Base-by-base conservation (phyloP, 345 rosid genomes). In the Ailanthus altissimus region DNA sequence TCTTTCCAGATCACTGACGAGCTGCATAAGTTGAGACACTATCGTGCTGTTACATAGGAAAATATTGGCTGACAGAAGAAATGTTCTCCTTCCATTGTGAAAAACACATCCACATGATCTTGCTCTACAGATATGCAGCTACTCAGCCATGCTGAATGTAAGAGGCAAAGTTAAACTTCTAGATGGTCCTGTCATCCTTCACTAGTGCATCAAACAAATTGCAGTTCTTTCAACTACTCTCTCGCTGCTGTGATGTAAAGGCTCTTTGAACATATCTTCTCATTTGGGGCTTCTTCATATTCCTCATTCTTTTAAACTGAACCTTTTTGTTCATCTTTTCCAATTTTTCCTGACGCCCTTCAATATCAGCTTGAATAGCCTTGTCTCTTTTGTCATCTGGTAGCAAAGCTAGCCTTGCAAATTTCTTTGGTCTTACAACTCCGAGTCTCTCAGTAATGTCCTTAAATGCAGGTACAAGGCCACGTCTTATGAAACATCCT, bases 401-500 rank as follows among this genome's bases (percentile, higher is more conserved):
- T 72, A 95, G 79, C 85, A 93, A 79, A 81, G 96, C 99, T 79
- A 93, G 83, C 78, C 90, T 88, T 8, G 98, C 86, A 79, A 95
- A 95, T 82, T 89, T 91, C 83, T 93, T 93, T 8, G 98, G 98
- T 82, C 96, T 79, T 56, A 95, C 90, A 68, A 82, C 68, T 60
- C 97, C 97, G 47, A 95, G 93, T 73, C 88, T 90, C 83, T 87
- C 93, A 14, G 85, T 88, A 65, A 95, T 93, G 80, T 93, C 97
- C 87, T 86, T 89, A 76, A 86, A 95, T 43, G 98, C 98, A 72
- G 98, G 97, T 78, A 95, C 97, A 66, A 95, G 94, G 72, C 93
- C 94, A 1, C 90, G 79, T 76, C 99, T 90, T 8, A 95, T 87
- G 72, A 89, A 90, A 85, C 95, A 90, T 63, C 99, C 96, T 8